These are phyloP conservation scores for Trichoderma asperelloides DNA, from an alignment of 495 filamentous ascomycete genomes.

Conservation along the genomic window DNA sequence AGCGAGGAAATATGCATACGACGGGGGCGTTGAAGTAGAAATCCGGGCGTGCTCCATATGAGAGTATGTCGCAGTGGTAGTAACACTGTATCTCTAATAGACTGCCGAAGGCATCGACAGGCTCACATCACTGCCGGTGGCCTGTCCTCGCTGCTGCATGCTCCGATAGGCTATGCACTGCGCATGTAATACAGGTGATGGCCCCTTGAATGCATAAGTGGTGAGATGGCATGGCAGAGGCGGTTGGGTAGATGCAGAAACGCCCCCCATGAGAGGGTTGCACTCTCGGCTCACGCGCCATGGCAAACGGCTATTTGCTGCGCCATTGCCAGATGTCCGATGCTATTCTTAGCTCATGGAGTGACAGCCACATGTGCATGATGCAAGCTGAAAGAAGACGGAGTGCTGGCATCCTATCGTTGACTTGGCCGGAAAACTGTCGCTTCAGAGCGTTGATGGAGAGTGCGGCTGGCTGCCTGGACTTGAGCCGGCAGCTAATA, in stretches of 20 bases:
- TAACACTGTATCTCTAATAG: too few relatives aligned
- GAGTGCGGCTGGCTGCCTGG: too few relatives aligned
- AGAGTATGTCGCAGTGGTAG: too few relatives aligned
- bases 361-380: not conserved
- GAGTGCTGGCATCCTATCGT: not conserved
- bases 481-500: too few relatives aligned
- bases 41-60: too few relatives aligned
- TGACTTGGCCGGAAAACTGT: not conserved
- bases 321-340: not conserved
- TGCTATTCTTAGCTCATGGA: constrained; percentile 5
- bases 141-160: too few relatives aligned
- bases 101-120: too few relatives aligned
- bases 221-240: not conserved
- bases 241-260: not conserved
- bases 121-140: too few relatives aligned
- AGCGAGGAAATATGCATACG: too few relatives aligned
- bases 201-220: not conserved
- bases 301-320: not conserved
- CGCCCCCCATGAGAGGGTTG: not conserved
- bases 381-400: not conserved
- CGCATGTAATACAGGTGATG: not conserved
- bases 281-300: not conserved
- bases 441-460: too few relatives aligned
- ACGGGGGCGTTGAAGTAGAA: too few relatives aligned
- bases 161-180: not conserved